Evolutionary conservation across 768 basidiomycete species (phyloP).

Genomic region (Leccinellum luteum): DNA sequence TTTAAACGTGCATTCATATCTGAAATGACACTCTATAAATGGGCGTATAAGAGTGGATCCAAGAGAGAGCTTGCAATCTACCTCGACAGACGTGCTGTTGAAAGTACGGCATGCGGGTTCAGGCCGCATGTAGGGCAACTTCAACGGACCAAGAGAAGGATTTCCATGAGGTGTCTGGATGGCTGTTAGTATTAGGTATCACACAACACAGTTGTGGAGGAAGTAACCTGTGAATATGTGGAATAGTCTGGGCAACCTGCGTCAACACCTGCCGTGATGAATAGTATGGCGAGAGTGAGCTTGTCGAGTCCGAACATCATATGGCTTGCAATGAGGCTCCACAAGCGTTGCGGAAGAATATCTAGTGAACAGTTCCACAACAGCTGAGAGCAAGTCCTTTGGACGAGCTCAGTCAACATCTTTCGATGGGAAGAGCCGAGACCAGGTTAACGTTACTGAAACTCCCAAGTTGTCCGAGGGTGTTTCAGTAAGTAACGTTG

Average conservation of each 20-base stretch:
- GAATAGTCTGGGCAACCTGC: conserved; percentile 62
- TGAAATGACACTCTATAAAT: conserved; percentile 59
- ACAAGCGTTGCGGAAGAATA: conserved; percentile 4
- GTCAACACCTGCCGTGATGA: conserved; percentile 17
- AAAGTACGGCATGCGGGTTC: conserved; percentile 69
- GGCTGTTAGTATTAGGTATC: not conserved
- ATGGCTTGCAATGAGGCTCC: conserved; percentile 5
- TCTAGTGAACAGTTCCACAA: conserved; percentile 2
- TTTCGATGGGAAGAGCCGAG: not conserved
- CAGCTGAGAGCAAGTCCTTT: conserved; percentile 1
- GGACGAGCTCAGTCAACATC: conserved; percentile 10
- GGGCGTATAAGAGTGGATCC: not conserved
- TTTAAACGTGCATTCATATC: conserved; percentile 72
- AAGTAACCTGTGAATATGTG: conserved; percentile 50
- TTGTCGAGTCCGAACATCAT: conserved; percentile 25
- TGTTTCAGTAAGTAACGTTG: too few species aligned
- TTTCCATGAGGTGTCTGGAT: conserved; percentile 57
- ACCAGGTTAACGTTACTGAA: not conserved
- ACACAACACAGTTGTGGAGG: not conserved
- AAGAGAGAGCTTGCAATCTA: conserved; percentile 23
- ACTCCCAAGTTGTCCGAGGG: too few species aligned
- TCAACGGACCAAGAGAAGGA: conserved; percentile 57
- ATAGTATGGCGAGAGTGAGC: conserved; percentile 17
- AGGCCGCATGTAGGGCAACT: conserved; percentile 73
- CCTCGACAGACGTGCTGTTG: conserved; percentile 73